Conservation (phyloP, 805 yeast genomes). For the Lipomyces spencermartinsiae region DNA sequence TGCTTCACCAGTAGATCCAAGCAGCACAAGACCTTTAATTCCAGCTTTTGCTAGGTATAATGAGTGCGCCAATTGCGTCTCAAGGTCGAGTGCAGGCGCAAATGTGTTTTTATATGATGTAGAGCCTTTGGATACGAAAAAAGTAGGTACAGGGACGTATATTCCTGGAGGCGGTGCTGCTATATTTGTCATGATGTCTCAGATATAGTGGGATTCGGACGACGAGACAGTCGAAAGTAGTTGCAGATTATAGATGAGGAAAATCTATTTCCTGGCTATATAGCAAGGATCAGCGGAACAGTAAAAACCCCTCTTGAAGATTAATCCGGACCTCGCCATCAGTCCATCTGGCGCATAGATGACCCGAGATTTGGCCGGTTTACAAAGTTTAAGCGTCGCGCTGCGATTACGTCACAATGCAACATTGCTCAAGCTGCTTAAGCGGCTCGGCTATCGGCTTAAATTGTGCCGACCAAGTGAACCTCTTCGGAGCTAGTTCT, state of each 20-base stretch:
- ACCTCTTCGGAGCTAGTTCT: neutral
- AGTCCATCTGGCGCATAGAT: too few species aligned
- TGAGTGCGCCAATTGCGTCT: constrained; percentile 55
- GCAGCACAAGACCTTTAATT: constrained; percentile 54
- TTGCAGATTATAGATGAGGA: too few species aligned
- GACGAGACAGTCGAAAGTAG: too few species aligned
- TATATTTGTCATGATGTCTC: neutral
- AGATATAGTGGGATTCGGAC: neutral
- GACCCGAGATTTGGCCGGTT: too few species aligned
- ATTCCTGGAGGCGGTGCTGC: constrained; percentile 41
- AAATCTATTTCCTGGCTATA: too few species aligned
- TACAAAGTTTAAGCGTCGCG: too few species aligned
- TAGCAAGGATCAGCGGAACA: too few species aligned
- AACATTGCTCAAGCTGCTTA: neutral
- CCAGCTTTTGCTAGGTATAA: constrained; percentile 52
- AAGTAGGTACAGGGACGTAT: constrained; percentile 62
- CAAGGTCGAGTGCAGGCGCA: constrained; percentile 48
- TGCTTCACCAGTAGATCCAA: constrained; percentile 63
- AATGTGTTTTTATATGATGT: constrained; percentile 10
- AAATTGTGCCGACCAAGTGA: neutral
- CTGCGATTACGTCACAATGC: neutral
- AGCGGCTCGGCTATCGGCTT: neutral
- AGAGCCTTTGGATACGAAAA: constrained; percentile 53
- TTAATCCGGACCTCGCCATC: too few species aligned
- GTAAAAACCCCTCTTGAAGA: too few species aligned